Base-by-base conservation (phyloP, 768 basidiomycete genomes). In the Amanita rimosa region DNA sequence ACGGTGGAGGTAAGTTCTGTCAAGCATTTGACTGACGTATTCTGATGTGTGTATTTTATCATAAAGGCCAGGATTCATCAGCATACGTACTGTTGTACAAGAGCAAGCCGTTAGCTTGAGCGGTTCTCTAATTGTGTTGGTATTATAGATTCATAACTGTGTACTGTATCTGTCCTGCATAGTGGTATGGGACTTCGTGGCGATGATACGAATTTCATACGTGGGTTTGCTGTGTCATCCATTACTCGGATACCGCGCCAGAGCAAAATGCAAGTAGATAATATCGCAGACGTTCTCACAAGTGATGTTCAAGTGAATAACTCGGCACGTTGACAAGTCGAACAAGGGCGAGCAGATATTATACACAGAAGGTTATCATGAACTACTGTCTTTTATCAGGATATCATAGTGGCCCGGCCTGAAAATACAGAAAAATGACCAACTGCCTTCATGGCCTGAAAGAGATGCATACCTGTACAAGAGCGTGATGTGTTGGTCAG, bases 341-440 rank as follows among this genome's bases (percentile, higher is more conserved):
- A 9, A 27, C 8, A 27, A 29, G 29, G 10, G 29, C 27, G 11
- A 29, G 29, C 29, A 31, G 31, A 5, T 31, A 31, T 31, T 31
- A 3, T 31, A 31, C 31, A 31, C 31, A 41, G 21, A 41, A 41
- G n/a, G 10, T 24, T 16, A 36, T 19, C 35, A 46, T 46, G 46
- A 40, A 21, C 7, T 14, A 9, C 2, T 9, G 37, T 22, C 19
- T 42, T 35, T 52, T 21, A 61, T 55, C 10, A 88, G 66, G 44
- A 92, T 83, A 65, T 94, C 91, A 63, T 88, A 94, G 61, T 94
- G 91, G 7, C 91, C 90, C 16, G 91, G 90, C 43, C 89, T 90
- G 50, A n/a, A 31, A 27, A 19, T 13, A 36, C 10, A 40, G 13
- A 36, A 31, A 14, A 16, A 13, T 22, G 38, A 29, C 21, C n/a